Conservation (phyloP, 176 grass and related monocot genomes). For the Juncus effusus region DNA sequence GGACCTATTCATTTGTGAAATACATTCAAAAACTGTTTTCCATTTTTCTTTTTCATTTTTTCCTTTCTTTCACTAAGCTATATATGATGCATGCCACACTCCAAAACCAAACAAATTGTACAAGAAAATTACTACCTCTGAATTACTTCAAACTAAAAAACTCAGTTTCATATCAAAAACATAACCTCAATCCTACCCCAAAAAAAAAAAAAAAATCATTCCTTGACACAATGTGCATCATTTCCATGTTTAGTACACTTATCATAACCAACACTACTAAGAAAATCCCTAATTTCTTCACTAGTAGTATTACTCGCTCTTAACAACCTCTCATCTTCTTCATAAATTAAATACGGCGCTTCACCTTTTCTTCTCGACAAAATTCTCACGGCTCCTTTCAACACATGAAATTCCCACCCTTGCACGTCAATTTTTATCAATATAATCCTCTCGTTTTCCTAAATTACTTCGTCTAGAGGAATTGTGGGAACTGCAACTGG, state of each 20-base stretch:
- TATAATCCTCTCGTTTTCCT: constrained; percentile 43
- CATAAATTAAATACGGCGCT: constrained; percentile 76
- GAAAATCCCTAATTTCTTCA: constrained; percentile 69
- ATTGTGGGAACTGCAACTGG: constrained; percentile 57
- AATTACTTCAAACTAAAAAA: too few species aligned
- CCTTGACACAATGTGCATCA: constrained; percentile 83
- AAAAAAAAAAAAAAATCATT: constrained; percentile 26
- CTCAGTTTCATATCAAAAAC: too few species aligned
- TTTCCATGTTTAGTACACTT: constrained; percentile 47
- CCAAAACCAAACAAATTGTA: too few species aligned
- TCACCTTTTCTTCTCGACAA: constrained; percentile 52
- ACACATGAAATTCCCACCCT: constrained; percentile 73
- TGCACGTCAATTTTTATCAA: constrained; percentile 85
- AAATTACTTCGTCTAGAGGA: constrained; percentile 67
- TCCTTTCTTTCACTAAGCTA: too few species aligned
- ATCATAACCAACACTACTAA: constrained; percentile 70
- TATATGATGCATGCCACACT: too few species aligned
- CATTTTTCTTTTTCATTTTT: too few species aligned
- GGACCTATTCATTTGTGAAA: too few species aligned
- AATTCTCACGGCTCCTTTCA: background rate
- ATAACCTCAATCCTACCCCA: too few species aligned
- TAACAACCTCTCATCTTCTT: constrained; percentile 80
- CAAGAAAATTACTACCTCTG: too few species aligned
- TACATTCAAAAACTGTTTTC: too few species aligned
- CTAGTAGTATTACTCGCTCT: constrained; percentile 80